Percentiles rank a stretch among this genome's conserved stretches.
phyloP scores from a whole-genome alignment of 208 protist genomes.

The Trichomonas vaginalis region DNA sequence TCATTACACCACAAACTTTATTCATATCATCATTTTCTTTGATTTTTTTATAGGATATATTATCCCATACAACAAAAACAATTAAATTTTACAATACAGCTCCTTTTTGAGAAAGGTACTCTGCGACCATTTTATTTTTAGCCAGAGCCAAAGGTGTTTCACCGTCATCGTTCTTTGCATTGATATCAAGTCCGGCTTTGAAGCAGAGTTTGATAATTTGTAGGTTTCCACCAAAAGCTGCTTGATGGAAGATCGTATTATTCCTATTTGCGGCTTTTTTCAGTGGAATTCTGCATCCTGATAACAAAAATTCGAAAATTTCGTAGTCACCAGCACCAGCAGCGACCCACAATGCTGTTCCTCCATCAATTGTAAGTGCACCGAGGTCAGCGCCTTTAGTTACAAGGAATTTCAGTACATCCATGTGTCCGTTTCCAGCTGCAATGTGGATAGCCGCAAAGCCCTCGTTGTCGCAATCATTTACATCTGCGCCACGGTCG shows the following conservation, averaged over 20 bases:
- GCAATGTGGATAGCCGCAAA: not conserved
- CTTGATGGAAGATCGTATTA: not conserved
- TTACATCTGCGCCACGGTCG: not conserved
- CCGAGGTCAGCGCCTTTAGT: not conserved
- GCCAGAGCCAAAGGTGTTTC: not conserved
- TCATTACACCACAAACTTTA: too few relatives aligned
- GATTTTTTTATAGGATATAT: too few relatives aligned
- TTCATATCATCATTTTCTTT: too few relatives aligned
- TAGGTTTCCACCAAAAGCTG: not conserved
- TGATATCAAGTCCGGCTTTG: not conserved
- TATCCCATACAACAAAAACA: too few relatives aligned
- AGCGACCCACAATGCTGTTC: not conserved
- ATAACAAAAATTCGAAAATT: not conserved
- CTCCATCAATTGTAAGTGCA: not conserved
- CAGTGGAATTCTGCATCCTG: not conserved
- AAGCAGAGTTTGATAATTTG: not conserved
- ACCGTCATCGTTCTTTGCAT: not conserved
- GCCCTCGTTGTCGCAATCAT: not conserved
- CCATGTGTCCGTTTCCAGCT: not conserved
- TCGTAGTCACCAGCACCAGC: not conserved
- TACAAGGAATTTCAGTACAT: not conserved
- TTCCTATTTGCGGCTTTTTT: not conserved
- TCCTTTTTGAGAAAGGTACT: not conserved
- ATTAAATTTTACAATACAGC: not conserved
- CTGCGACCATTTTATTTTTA: not conserved